Base-by-base conservation (phyloP, 1,284 basidiomycete genomes). In the Lentinula novae-zelandiae region DNA sequence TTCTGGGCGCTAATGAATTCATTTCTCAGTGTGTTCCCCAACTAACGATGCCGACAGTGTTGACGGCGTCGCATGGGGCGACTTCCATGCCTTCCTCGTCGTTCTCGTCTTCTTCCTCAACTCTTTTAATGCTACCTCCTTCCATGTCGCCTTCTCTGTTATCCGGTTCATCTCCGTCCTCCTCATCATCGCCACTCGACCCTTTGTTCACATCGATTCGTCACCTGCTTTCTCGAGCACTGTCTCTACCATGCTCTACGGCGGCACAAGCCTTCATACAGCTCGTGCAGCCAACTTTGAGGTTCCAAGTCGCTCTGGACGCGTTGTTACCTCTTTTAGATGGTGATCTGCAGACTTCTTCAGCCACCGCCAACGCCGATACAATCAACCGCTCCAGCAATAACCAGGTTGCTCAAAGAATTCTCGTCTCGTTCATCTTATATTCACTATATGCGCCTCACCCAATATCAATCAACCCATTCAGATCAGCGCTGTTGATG, bases 271-370 rank as follows among this genome's bases (percentile, higher is more conserved):
- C 87, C 2, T 91, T 90, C 71, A 75, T 77, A 31, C 85, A 89
- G 72, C 81, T 89, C 63, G 86, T 90, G 27, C 87, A 86, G 71
- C 85, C 85, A 22, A 83, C 80, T 54, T 79, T 83, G 70, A 82
- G 89, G 63, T 91, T 91, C 72, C 87, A 89, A 76, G 79, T 90
- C 70, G 87, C 89, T 69, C 81, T 91, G 66, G 89, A 91, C 75
- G 84, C 84, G 75, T 74, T 91, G 66, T 75, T 90, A 70, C 89
- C 89, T 22, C 75, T 89, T 66, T 80, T 90, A 66, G 86, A 85
- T 66, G 60, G 82, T 86, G 75, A 84, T 86, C 57, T 78, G 22
- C 62, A 46, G 17, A 50, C 22, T 31, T 60, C 17, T 20, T 48
- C 46, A 27, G 60, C 50, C 5, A 20, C 10, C 5, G 46, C 9